These are phyloP conservation scores for Gossypium lobatum DNA, from an alignment of 441 rosid genomes.

Conservation along the genomic window DNA sequence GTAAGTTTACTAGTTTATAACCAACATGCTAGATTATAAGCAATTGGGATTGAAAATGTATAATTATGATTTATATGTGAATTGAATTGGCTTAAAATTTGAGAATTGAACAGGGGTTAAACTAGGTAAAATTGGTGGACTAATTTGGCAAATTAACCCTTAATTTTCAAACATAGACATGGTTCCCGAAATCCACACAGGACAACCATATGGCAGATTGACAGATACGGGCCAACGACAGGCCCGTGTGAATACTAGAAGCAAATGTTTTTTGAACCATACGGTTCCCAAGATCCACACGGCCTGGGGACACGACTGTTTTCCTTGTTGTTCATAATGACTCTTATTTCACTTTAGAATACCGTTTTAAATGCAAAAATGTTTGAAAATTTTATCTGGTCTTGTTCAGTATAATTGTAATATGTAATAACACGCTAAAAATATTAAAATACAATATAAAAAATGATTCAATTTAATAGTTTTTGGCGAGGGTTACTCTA, in stretches of 20 bases:
- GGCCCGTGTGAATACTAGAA: neutral
- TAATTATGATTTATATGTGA: neutral
- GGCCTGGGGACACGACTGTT: neutral
- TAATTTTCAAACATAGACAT: neutral
- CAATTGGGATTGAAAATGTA: neutral
- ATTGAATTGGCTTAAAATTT: neutral
- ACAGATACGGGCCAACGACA: neutral
- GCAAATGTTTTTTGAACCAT: neutral
- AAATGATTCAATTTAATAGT: neutral
- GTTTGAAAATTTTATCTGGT: neutral
- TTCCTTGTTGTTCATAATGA: neutral
- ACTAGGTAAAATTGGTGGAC: neutral
- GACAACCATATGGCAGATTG: neutral
- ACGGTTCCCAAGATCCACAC: neutral
- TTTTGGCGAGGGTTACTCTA: neutral
- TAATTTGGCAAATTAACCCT: neutral
- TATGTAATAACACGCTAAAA: too few species aligned
- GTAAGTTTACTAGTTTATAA: neutral
- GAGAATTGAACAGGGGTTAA: neutral
- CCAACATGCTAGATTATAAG: neutral
- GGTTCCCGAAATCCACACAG: neutral
- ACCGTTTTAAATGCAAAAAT: neutral
- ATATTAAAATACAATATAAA: too few species aligned
- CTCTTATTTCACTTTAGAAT: neutral
- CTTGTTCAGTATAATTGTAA: neutral